Conservation (phyloP, 768 basidiomycete genomes). For the Pleurotus eryngii region DNA sequence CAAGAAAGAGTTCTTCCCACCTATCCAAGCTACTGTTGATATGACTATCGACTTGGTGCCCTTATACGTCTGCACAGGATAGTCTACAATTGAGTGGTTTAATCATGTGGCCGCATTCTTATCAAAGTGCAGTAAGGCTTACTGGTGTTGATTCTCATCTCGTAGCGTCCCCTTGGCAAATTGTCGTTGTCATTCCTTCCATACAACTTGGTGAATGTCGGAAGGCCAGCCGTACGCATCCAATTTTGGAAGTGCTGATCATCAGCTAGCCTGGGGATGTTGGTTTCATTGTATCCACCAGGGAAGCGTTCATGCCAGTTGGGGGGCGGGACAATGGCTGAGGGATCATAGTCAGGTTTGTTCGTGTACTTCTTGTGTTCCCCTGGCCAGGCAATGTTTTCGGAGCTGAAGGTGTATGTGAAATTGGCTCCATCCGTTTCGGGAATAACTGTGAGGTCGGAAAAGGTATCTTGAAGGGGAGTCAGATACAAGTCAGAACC, state of each 20-base stretch:
- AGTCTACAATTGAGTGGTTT: slow-evolving; percentile 55
- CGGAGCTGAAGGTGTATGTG: slow-evolving; percentile 70
- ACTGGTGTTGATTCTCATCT: slow-evolving; percentile 80
- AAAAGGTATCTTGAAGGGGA: slow-evolving; percentile 66
- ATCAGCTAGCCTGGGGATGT: slow-evolving; percentile 66
- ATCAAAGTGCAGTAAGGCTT: not conserved
- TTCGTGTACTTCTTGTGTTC: slow-evolving; percentile 86
- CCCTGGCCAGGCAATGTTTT: slow-evolving; percentile 93
- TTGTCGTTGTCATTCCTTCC: slow-evolving; percentile 81
- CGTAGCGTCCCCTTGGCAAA: slow-evolving; percentile 73
- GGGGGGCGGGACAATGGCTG: slow-evolving; percentile 83
- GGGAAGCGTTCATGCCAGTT: slow-evolving; percentile 83
- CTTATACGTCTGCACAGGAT: slow-evolving; percentile 84
- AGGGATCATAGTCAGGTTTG: slow-evolving; percentile 53
- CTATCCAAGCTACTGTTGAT: slow-evolving; percentile 97
- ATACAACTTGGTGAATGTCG: slow-evolving; percentile 95
- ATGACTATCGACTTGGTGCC: slow-evolving; percentile 98
- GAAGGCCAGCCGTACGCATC: slow-evolving; percentile 98
- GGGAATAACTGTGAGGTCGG: slow-evolving; percentile 53
- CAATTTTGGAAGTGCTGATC: slow-evolving; percentile 99
- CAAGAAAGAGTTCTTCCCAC: slow-evolving; percentile 96
- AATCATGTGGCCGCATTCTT: not conserved
- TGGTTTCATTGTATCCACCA: slow-evolving; percentile 63
- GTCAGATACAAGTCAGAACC: not conserved
- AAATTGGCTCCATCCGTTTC: slow-evolving; percentile 36